Conservation (phyloP, 345 rosid genomes). For the Eucalyptus globulus region DNA sequence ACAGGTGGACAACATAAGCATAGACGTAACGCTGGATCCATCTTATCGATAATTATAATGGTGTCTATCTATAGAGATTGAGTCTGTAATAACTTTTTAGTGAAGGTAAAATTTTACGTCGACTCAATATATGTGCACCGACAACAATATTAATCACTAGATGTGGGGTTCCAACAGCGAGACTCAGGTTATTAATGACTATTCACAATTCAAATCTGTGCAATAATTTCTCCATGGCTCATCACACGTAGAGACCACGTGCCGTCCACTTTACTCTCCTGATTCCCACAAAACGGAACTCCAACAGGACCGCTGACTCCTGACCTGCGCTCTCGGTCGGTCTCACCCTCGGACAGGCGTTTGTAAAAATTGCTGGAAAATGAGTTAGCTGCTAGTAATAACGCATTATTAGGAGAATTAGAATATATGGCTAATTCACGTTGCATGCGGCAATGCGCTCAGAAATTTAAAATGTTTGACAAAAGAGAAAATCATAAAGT, state of each 20-base stretch:
- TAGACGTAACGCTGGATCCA: not conserved
- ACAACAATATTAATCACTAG: not conserved
- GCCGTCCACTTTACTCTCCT: not conserved
- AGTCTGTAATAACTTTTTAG: not conserved
- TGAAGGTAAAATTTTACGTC: not conserved
- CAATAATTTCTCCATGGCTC: not conserved
- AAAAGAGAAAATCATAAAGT: not conserved
- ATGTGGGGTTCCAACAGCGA: not conserved
- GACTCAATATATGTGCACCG: not conserved
- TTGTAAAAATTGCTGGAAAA: not conserved
- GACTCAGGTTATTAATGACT: not conserved
- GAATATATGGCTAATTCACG: not conserved
- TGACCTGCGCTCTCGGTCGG: not conserved
- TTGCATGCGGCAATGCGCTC: not conserved
- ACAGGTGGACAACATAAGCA: accelerated
- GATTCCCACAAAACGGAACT: not conserved
- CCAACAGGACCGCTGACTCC: not conserved
- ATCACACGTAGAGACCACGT: not conserved
- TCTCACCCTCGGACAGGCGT: not conserved
- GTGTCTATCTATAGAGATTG: not conserved
- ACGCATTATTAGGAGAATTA: not conserved
- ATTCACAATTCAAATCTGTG: not conserved
- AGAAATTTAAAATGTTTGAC: not conserved
- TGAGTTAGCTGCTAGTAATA: not conserved
- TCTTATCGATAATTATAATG: accelerated